Conservation (phyloP, 768 basidiomycete genomes). For the Xanthoconium stramineum region DNA sequence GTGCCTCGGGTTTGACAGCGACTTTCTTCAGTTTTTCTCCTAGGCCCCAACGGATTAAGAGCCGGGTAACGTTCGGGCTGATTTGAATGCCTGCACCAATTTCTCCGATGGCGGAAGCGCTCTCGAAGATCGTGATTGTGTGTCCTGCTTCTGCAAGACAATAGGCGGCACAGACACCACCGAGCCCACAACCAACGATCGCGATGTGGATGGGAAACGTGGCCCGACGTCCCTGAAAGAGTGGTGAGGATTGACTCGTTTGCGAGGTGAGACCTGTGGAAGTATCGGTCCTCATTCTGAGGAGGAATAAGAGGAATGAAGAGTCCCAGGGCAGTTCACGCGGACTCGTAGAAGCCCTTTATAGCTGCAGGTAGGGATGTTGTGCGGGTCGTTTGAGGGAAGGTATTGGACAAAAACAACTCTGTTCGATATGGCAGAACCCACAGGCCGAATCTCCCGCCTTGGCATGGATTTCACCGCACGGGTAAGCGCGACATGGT, state of each 20-base stretch:
- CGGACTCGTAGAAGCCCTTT: no score
- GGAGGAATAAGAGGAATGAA: no score
- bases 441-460: no score
- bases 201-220: constrained; percentile 33
- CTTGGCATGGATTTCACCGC: no score
- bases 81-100: constrained; percentile 55
- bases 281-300: no score
- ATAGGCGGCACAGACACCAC: constrained; percentile 46
- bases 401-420: no score
- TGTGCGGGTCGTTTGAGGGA: no score
- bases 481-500: no score
- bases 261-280: no score
- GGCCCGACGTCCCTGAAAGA: constrained; percentile 27
- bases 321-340: no score
- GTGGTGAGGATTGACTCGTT: background rate
- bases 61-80: constrained; percentile 40
- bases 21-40: constrained; percentile 37
- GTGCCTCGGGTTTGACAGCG: constrained; percentile 37
- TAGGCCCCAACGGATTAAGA: constrained; percentile 52
- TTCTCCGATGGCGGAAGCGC: constrained; percentile 37
- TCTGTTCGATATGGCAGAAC: no score
- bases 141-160: constrained; percentile 46
- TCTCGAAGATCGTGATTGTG: constrained; percentile 46
- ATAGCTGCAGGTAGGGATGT: no score
- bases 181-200: constrained; percentile 51